These are phyloP conservation scores for Amniculicola lignicola DNA, from an alignment of 495 filamentous ascomycete genomes.

Conservation along the genomic window DNA sequence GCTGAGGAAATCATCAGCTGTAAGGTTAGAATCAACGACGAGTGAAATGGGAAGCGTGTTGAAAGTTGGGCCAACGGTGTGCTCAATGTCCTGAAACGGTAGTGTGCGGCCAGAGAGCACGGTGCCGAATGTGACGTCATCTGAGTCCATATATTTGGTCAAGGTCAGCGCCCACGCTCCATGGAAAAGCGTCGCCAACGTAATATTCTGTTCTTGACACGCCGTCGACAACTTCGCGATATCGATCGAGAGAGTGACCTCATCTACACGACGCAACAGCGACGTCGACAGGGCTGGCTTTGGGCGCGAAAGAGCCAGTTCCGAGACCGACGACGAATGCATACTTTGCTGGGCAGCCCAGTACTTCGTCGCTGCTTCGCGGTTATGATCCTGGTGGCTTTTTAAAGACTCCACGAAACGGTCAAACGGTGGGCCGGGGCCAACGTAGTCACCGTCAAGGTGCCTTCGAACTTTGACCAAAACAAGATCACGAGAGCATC, in stretches of 20 bases:
- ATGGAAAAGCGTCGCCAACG: slow-evolving; percentile 2
- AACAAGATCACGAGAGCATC: neutral
- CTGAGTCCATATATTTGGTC: neutral
- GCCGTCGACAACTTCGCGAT: neutral
- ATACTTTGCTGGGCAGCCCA: neutral
- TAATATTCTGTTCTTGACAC: neutral
- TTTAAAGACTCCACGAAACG: neutral
- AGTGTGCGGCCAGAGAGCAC: slow-evolving; percentile 3
- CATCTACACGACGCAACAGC: neutral
- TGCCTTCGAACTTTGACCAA: slow-evolving; percentile 6
- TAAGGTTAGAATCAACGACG: neutral
- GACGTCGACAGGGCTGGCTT: neutral
- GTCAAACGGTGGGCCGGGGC: slow-evolving; percentile 1
- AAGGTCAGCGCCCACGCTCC: slow-evolving; percentile 16
- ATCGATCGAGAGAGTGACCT: neutral
- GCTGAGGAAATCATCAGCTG: neutral
- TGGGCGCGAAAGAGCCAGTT: neutral
- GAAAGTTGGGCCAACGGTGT: neutral
- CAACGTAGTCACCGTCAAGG: slow-evolving; percentile 26
- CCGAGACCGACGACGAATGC: neutral
- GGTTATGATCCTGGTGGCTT: neutral
- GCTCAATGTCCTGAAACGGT: neutral
- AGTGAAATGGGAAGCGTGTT: slow-evolving; percentile 10
- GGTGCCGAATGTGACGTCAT: neutral
- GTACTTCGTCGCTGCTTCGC: neutral